Conservation (phyloP, 1,139 yeast species). For the Yamadazyma mexicana region DNA sequence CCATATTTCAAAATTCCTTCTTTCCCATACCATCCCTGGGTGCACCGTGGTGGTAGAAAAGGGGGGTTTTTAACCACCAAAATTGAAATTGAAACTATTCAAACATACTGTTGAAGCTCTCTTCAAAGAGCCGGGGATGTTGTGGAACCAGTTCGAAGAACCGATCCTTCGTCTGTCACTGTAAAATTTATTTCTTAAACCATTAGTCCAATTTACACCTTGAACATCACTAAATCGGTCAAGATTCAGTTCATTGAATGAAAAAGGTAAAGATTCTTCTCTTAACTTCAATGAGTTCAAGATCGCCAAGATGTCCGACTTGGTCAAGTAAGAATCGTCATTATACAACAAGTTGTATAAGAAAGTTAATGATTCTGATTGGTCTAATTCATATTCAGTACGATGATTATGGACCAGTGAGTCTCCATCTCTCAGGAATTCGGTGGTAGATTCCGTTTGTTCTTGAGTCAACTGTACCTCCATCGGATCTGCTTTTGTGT, state of each 20-base stretch:
- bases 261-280: conserved; percentile 36
- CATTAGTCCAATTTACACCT: conserved; percentile 40
- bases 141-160: conserved; percentile 38
- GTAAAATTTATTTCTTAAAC: conserved; percentile 31
- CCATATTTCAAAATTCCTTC: no score
- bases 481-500: conserved; percentile 7
- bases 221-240: conserved; percentile 26
- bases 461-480: conserved; percentile 16
- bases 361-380: conserved; percentile 42
- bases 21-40: no score
- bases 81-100: background rate
- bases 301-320: conserved; percentile 37
- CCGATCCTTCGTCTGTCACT: conserved; percentile 38
- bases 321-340: conserved; percentile 32
- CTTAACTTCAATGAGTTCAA: conserved; percentile 37
- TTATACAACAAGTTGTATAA: conserved; percentile 42
- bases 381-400: conserved; percentile 41
- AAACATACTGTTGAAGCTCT: conserved; percentile 34
- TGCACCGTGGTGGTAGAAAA: background rate
- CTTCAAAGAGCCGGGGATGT: conserved; percentile 35
- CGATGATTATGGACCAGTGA: conserved; percentile 7
- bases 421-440: background rate
- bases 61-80: background rate
- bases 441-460: conserved; percentile 9
- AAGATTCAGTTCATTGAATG: conserved; percentile 12